Percentiles rank a stretch among this genome's conserved stretches.
phyloP scores from a whole-genome alignment of 108 stramenopile genomes.

The Stephanodiscus minutulus region DNA sequence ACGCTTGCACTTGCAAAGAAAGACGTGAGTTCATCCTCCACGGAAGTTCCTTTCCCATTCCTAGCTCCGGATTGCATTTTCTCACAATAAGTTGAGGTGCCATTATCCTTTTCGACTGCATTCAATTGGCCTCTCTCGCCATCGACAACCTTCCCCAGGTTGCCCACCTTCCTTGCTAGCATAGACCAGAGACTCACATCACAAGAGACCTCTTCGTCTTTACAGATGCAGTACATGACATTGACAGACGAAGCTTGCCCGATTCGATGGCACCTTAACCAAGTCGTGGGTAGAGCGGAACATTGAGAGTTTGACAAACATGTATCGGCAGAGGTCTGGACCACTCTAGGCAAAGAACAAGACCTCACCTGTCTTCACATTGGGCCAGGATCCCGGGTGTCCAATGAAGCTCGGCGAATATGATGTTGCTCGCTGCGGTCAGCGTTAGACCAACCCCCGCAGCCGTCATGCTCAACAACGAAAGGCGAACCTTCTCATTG shows the following conservation, averaged over 20 bases:
- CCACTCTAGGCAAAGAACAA: background rate
- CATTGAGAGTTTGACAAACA: too few species aligned
- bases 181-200: slow-evolving; percentile 81
- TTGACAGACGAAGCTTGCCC: slow-evolving; percentile 84
- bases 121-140: slow-evolving; percentile 53
- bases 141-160: slow-evolving; percentile 73
- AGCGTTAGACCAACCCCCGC: slow-evolving; percentile 92
- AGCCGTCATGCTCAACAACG: slow-evolving; percentile 87
- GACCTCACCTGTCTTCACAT: slow-evolving; percentile 84
- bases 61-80: background rate
- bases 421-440: slow-evolving; percentile 75
- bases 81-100: background rate
- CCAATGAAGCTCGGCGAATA: slow-evolving; percentile 89
- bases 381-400: slow-evolving; percentile 90
- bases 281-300: background rate
- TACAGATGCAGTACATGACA: slow-evolving; percentile 82
- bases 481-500: slow-evolving; percentile 64
- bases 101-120: slow-evolving; percentile 23
- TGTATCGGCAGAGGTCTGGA: too few species aligned
- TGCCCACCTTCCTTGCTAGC: slow-evolving; percentile 71
- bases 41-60: slow-evolving; percentile 20
- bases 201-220: slow-evolving; percentile 57
- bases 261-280: slow-evolving; percentile 78
- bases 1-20: slow-evolving; percentile 37
- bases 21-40: slow-evolving; percentile 42